Evolutionary conservation across 1,284 basidiomycete species (phyloP).

Genomic region (Sanghuangporus weigelae): DNA sequence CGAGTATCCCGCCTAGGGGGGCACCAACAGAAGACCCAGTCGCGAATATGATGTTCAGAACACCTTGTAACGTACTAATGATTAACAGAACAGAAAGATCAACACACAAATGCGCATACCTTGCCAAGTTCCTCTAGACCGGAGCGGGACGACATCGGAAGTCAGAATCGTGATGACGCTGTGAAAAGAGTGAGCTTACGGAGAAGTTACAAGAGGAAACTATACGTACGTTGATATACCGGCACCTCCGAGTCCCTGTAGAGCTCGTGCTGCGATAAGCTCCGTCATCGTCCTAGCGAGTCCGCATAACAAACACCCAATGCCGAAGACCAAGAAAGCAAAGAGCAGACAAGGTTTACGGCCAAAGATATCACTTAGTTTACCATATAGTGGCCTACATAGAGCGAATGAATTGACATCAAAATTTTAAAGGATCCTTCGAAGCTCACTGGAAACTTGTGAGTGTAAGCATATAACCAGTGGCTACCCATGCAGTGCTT

Average conservation of each 20-base stretch:
- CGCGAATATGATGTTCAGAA: conserved; percentile 54
- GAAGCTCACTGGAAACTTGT: conserved; percentile 54
- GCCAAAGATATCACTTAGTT: conserved; percentile 63
- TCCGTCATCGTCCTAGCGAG: conserved; percentile 49
- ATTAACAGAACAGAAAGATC: neutral
- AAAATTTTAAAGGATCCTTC: neutral
- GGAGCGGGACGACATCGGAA: conserved; percentile 55
- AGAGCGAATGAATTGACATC: neutral
- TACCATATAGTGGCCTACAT: conserved; percentile 54
- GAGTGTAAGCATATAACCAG: conserved; percentile 54
- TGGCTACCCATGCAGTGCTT: conserved; percentile 63
- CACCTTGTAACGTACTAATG: conserved; percentile 27
- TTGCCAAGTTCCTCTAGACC: conserved; percentile 59
- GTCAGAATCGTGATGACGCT: conserved; percentile 58
- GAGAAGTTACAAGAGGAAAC: neutral
- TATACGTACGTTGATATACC: conserved; percentile 55
- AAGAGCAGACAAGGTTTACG: conserved; percentile 53
- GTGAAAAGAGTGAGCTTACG: neutral
- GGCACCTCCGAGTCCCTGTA: conserved; percentile 59
- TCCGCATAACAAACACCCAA: conserved; percentile 51
- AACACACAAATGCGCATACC: conserved; percentile 29
- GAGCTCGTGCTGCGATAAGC: conserved; percentile 49
- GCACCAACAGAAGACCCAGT: conserved; percentile 51
- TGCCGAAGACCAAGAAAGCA: conserved; percentile 48
- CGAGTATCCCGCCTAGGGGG: conserved; percentile 52